Evolutionary conservation across 257 asterid species (phyloP).

Genomic region (Plantago major): DNA sequence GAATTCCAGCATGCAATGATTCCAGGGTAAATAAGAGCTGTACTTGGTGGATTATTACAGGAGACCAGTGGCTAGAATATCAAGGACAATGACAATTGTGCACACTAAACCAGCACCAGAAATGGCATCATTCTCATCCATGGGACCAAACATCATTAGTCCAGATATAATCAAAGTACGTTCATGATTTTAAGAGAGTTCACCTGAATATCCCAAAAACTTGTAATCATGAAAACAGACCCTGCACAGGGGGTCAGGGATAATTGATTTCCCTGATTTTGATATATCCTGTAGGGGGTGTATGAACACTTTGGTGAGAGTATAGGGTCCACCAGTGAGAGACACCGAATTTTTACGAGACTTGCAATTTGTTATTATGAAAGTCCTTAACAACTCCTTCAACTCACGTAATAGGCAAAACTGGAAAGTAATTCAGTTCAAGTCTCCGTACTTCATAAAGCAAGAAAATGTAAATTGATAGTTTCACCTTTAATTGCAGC

Average conservation of each 20-base stretch:
- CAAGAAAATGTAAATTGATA: conserved; percentile 9
- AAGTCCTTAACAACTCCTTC: no score
- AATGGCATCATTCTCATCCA: conserved; percentile 50
- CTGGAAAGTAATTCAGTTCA: no score
- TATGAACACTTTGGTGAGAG: no score
- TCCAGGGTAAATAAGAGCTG: background rate
- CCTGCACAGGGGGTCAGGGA: no score
- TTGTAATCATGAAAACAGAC: no score
- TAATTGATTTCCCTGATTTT: no score
- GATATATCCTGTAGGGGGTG: no score
- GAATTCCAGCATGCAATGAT: background rate
- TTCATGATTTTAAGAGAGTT: no score
- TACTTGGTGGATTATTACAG: conserved; percentile 25
- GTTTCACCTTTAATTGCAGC: conserved; percentile 34
- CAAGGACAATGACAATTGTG: conserved; percentile 27
- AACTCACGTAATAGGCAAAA: background rate
- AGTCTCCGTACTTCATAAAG: conserved; percentile 3
- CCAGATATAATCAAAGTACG: conserved; percentile 55
- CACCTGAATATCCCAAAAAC: no score
- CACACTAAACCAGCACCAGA: conserved; percentile 45
- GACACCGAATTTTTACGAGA: no score
- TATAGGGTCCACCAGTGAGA: no score
- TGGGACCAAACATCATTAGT: conserved; percentile 51
- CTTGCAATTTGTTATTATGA: no score
- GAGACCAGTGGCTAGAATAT: conserved; percentile 48